These are phyloP conservation scores for Myxozyma sirexii DNA, from an alignment of 805 yeast genomes.

Conservation along the genomic window DNA sequence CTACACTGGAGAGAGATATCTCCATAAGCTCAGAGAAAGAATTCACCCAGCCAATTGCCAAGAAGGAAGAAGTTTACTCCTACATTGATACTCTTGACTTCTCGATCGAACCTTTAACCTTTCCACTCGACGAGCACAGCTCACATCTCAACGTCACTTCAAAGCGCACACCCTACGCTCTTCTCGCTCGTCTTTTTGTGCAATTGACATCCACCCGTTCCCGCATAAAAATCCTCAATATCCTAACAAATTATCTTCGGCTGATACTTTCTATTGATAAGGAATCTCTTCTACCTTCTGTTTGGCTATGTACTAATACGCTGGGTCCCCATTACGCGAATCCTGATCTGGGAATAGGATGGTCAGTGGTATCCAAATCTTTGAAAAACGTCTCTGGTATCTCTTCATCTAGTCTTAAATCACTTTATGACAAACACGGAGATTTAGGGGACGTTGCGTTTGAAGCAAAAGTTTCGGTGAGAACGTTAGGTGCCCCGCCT, in stretches of 20 bases:
- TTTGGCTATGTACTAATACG: slow-evolving; percentile 35
- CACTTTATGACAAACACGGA: slow-evolving; percentile 31
- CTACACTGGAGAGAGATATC: no score
- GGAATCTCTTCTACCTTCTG: slow-evolving; percentile 28
- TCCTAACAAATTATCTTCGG: slow-evolving; percentile 32
- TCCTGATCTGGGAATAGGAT: slow-evolving; percentile 36
- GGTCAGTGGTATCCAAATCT: slow-evolving; percentile 30
- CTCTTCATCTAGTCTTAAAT: slow-evolving; percentile 20
- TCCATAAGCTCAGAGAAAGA: no score
- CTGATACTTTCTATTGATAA: slow-evolving; percentile 22
- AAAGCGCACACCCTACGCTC: slow-evolving; percentile 27
- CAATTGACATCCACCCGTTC: slow-evolving; percentile 34
- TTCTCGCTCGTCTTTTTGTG: slow-evolving; percentile 22
- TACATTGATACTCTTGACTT: slow-evolving; percentile 10
- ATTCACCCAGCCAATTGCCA: no score
- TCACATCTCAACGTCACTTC: background rate
- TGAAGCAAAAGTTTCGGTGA: slow-evolving; percentile 34
- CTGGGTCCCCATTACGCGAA: slow-evolving; percentile 34
- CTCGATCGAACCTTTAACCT: background rate
- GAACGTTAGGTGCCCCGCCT: slow-evolving; percentile 33
- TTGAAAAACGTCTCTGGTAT: slow-evolving; percentile 32
- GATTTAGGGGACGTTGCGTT: slow-evolving; percentile 39
- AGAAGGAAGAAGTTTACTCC: background rate
- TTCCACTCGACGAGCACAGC: background rate
- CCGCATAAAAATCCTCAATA: slow-evolving; percentile 32